Percentiles rank a stretch among this genome's conserved stretches.
These are phyloP conservation scores for Takashimella tepidaria DNA, from an alignment of 1,284 basidiomycete genomes.

Conservation along the genomic window DNA sequence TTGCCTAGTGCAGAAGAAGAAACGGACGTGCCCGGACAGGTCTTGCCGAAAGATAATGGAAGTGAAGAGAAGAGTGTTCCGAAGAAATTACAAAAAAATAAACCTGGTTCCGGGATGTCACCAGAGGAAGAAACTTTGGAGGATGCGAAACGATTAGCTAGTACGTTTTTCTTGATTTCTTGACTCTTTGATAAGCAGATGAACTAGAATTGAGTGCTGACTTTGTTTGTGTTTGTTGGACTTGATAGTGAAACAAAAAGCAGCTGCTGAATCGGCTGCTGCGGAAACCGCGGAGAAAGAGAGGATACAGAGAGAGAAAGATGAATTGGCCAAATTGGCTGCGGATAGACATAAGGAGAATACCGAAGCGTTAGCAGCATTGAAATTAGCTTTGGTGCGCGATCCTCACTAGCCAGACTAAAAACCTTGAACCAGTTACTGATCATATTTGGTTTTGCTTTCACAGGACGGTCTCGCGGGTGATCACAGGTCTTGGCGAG, in stretches of 20 bases:
- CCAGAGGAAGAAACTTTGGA: slow-evolving; percentile 28
- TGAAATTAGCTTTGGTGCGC: slow-evolving; percentile 34
- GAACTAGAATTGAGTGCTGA: too few relatives aligned
- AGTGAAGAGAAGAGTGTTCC: slow-evolving; percentile 3
- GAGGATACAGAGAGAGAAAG: slow-evolving; percentile 27
- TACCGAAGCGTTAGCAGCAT: slow-evolving; percentile 32
- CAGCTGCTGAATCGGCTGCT: slow-evolving; percentile 34
- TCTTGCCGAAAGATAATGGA: too few relatives aligned
- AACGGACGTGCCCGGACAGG: too few relatives aligned
- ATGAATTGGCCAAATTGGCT: slow-evolving; percentile 27
- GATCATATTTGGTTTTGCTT: too few relatives aligned
- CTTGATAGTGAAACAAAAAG: slow-evolving; percentile 37
- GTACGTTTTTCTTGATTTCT: too few relatives aligned
- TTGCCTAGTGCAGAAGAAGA: slow-evolving; percentile 9
- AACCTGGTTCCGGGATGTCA: not conserved
- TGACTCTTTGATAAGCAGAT: too few relatives aligned
- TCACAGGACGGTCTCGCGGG: slow-evolving; percentile 33
- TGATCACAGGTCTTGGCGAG: slow-evolving; percentile 30
- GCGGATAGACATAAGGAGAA: slow-evolving; percentile 38
- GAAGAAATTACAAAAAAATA: slow-evolving; percentile 24
- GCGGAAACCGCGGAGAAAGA: slow-evolving; percentile 33
- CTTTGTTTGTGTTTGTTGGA: too few relatives aligned
- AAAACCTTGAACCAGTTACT: too few relatives aligned
- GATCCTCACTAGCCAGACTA: not conserved
- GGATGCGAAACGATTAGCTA: slow-evolving; percentile 34